A percentile compares a stretch with the other conserved stretches of the same genome.
These are phyloP conservation scores for Hemileccinum impolitum DNA, from an alignment of 768 basidiomycete genomes.

Conservation along the genomic window DNA sequence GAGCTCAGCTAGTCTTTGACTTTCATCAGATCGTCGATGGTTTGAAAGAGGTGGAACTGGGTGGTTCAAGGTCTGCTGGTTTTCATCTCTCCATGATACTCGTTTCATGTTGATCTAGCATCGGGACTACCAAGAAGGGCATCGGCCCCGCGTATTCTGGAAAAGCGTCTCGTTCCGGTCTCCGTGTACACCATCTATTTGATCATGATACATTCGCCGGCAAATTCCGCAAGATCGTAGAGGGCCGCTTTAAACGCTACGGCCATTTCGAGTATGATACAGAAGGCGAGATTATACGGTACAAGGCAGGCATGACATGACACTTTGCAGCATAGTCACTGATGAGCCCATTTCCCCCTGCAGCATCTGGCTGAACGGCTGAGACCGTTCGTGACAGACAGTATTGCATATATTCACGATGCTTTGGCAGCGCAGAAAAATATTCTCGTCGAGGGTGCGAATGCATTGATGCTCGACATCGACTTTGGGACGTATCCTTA, in stretches of 20 bases:
- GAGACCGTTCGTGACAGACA: conserved; percentile 86
- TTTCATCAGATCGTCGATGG: conserved; percentile 99
- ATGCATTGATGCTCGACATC: conserved; percentile 97
- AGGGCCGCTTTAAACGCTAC: conserved; percentile 97
- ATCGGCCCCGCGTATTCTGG: conserved; percentile 99
- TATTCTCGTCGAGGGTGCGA: conserved; percentile 94
- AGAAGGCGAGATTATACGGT: conserved; percentile 90
- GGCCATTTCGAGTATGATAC: conserved; percentile 98
- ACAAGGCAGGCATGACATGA: conserved; percentile 60
- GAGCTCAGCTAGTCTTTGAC: conserved; percentile 96
- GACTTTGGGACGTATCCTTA: conserved; percentile 98
- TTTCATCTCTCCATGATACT: background rate
- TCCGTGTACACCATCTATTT: conserved; percentile 95
- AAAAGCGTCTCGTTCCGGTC: conserved; percentile 93
- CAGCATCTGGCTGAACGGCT: conserved; percentile 82
- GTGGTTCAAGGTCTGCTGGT: conserved; percentile 65
- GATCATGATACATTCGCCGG: conserved; percentile 78
- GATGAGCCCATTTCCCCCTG: background rate
- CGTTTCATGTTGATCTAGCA: conserved; percentile 43
- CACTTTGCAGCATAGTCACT: background rate
- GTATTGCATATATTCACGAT: conserved; percentile 78
- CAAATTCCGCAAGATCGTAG: conserved; percentile 94
- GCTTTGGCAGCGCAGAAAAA: conserved; percentile 73
- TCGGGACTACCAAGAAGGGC: conserved; percentile 97
- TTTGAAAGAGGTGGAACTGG: conserved; percentile 95